Evolutionary conservation across 305 asterid species (phyloP), one percentile per base, ranked within the genome.

Genomic region (Petunia hybrid): DNA sequence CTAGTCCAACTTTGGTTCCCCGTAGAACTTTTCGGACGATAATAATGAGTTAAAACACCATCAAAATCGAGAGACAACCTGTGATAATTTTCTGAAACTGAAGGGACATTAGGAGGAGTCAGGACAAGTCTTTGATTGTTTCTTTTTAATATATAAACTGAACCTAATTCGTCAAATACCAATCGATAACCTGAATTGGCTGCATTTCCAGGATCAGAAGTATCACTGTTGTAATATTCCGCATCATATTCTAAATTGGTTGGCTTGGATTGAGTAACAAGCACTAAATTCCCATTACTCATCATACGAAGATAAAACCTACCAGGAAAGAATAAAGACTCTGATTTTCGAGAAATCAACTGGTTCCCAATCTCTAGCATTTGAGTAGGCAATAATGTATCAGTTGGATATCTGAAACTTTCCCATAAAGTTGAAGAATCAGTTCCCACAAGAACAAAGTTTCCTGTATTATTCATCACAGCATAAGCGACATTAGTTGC

Each of bases 31-130:
- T 81, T 86, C 2, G 87, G 91, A 51, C 69, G 78, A 9, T 75
- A 51, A 65, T 89, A 91, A 62, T 83, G 91, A 81, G 90, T 80
- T 53, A 91, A 71, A 63, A 91, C 88, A 10, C 93, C 92, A 59
- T 88, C 92, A 48, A 83, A 85, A 31, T 87, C 89, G 13, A 90
- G 79, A 36, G 85, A 84, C 39, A 83, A 45, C 46, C 95, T 84
- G 77, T 87, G 90, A 83, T 89, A 78, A 57, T 46, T 66, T 2
- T 46, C 84, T 22, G 79, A 65, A 7, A 53, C 9, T 45, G 75
- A 55, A 59, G 74, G 81, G 36, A 65, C 46, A 9, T 51, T 39
- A 12, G 48, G 43, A 10, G 81, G 12, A 45, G 81, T 73, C 65
- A 83, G 56, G 14, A 3, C 45, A 6, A 6, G 35, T 36, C 55